Conservation (phyloP, 345 rosid genomes). For the Streptanthus diversifolius region DNA sequence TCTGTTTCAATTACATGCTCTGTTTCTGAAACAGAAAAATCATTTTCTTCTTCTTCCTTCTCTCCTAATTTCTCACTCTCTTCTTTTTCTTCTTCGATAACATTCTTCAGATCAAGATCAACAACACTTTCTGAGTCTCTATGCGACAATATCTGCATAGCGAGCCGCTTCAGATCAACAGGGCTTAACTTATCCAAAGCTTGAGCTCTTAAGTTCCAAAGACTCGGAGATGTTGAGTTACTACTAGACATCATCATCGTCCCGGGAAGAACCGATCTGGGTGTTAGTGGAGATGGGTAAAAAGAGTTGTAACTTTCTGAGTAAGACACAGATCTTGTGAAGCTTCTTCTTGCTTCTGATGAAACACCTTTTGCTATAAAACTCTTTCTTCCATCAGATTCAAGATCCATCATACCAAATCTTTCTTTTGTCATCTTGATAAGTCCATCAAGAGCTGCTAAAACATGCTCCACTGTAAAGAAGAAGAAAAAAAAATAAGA, state of each 20-base stretch:
- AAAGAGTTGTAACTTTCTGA: constrained; percentile 39
- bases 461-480: constrained; percentile 49
- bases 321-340: constrained; percentile 34
- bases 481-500: neutral
- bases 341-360: constrained; percentile 23
- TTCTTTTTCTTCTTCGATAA: neutral
- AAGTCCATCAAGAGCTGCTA: constrained; percentile 59
- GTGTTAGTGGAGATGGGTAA: constrained; percentile 41
- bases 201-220: constrained; percentile 55
- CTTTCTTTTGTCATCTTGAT: constrained; percentile 48
- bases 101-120: neutral
- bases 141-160: constrained; percentile 41
- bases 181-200: constrained; percentile 70
- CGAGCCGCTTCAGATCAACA: constrained; percentile 54
- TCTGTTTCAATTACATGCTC: neutral
- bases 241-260: constrained; percentile 24
- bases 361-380: constrained; percentile 19
- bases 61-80: neutral
- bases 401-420: constrained; percentile 51
- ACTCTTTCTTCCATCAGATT: constrained; percentile 37
- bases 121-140: constrained; percentile 22
- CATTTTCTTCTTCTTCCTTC: neutral
- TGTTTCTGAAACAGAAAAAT: neutral
- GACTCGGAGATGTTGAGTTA: constrained; percentile 37
- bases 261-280: constrained; percentile 40